Evolutionary conservation across 352 stramenopile species (phyloP).

Genomic region (Phytophthora citrophthora): DNA sequence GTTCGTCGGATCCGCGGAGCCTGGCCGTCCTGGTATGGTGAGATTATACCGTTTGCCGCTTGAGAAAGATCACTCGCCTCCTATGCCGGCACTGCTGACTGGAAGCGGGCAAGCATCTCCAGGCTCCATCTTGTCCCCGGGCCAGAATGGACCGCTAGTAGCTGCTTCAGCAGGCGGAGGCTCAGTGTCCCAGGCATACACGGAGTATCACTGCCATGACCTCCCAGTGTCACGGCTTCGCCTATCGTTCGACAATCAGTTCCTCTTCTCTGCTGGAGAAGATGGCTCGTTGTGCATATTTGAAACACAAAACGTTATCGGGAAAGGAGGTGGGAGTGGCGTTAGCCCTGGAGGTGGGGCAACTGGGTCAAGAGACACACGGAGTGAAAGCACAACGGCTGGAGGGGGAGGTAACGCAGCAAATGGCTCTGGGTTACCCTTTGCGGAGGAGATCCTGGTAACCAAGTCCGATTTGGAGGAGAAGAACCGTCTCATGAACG

Average conservation of each 20-base stretch:
- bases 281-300: constrained; percentile 93
- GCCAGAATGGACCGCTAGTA: constrained; percentile 23
- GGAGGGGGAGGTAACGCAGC: constrained; percentile 40
- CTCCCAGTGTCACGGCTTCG: constrained; percentile 75
- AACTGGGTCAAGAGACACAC: constrained; percentile 30
- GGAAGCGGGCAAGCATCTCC: constrained; percentile 13
- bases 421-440: constrained; percentile 75
- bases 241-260: constrained; percentile 91
- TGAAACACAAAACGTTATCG: constrained; percentile 75
- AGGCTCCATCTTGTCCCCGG: constrained; percentile 18
- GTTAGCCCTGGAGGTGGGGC: constrained; percentile 32
- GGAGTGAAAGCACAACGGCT: constrained; percentile 39
- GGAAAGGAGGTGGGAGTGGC: constrained; percentile 30
- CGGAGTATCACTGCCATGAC: constrained; percentile 85
- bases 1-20: constrained; percentile 88
- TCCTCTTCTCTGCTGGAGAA: constrained; percentile 93
- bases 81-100: constrained; percentile 16
- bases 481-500: constrained; percentile 91
- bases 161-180: constrained; percentile 9
- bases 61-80: constrained; percentile 50
- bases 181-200: constrained; percentile 39
- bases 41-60: constrained; percentile 77
- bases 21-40: constrained; percentile 66
- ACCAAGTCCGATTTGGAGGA: constrained; percentile 95
- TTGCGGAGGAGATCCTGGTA: constrained; percentile 93